Conservation (phyloP, 1,284 basidiomycete species). For the Malassezia dermatis region DNA sequence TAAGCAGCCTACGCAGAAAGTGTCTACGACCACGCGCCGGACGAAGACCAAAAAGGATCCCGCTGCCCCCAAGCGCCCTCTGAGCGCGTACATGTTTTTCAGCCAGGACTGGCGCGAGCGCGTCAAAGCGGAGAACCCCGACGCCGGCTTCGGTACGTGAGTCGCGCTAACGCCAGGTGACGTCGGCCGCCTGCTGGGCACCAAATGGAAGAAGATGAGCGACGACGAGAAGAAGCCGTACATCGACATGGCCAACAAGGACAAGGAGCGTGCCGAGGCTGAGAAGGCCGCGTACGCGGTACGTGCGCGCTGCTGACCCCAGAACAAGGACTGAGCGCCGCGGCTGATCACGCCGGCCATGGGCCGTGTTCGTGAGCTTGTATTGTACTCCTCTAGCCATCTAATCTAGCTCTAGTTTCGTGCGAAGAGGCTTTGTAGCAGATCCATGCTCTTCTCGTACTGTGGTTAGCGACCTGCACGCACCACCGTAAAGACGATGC, state of each 20-base stretch:
- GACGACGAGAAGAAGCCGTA: conserved; percentile 89
- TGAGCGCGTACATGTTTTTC: conserved; percentile 99
- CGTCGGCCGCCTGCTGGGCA: conserved; percentile 73
- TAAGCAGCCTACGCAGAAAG: conserved; percentile 38
- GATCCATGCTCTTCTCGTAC: conserved; percentile 17
- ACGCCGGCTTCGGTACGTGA: conserved; percentile 69
- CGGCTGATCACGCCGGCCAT: too few relatives aligned
- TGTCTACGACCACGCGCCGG: conserved; percentile 27
- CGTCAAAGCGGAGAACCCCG: conserved; percentile 88
- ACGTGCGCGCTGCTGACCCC: not conserved
- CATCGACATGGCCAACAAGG: conserved; percentile 68
- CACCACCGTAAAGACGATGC: conserved; percentile 78
- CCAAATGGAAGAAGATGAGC: conserved; percentile 78
- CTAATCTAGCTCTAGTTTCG: not conserved
- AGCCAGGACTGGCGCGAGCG: conserved; percentile 86
- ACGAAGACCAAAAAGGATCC: conserved; percentile 53
- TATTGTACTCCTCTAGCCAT: not conserved
- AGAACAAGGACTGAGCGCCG: conserved; percentile 10
- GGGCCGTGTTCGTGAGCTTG: not conserved
- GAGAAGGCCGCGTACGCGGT: conserved; percentile 65
- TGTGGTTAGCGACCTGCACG: conserved; percentile 50
- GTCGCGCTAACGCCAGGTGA: conserved; percentile 54
- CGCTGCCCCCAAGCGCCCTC: conserved; percentile 74
- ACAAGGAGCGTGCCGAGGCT: conserved; percentile 71
- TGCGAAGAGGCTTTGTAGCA: conserved; percentile 9